Conservation (phyloP, 305 asterid genomes). For the Fraxinus ornus region DNA sequence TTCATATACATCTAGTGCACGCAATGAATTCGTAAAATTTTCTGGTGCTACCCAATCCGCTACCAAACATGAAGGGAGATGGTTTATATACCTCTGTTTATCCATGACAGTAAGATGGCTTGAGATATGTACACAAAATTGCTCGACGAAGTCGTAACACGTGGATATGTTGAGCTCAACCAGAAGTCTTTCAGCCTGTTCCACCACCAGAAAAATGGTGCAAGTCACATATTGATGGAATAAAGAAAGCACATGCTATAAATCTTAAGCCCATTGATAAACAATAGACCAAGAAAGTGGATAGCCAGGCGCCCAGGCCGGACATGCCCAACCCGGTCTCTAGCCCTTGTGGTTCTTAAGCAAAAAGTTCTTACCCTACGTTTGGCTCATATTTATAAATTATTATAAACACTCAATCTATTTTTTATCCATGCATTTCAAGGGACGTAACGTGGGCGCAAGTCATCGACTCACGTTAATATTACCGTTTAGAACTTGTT, state of each 20-base stretch:
- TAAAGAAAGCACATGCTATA: not conserved
- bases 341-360: not conserved
- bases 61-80: not conserved
- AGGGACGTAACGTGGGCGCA: not conserved
- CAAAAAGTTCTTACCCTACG: not conserved
- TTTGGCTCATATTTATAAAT: not conserved
- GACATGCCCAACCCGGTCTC: not conserved
- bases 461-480: not conserved
- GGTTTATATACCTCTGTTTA: constrained; percentile 51
- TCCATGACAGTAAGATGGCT: constrained; percentile 52
- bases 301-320: not conserved
- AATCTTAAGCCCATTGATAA: not conserved
- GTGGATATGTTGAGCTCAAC: constrained; percentile 51
- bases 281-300: not conserved
- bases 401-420: not conserved
- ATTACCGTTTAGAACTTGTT: not conserved
- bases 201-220: constrained; percentile 11
- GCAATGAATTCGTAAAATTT: not conserved
- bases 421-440: not conserved
- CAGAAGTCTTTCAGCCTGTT: constrained; percentile 75
- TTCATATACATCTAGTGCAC: not conserved
- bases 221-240: constrained; percentile 7
- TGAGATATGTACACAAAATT: constrained; percentile 43
- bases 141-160: constrained; percentile 71
- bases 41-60: not conserved